Evolutionary conservation across 164 flowering plant species (phyloP).

Genomic region (Piper betle): DNA sequence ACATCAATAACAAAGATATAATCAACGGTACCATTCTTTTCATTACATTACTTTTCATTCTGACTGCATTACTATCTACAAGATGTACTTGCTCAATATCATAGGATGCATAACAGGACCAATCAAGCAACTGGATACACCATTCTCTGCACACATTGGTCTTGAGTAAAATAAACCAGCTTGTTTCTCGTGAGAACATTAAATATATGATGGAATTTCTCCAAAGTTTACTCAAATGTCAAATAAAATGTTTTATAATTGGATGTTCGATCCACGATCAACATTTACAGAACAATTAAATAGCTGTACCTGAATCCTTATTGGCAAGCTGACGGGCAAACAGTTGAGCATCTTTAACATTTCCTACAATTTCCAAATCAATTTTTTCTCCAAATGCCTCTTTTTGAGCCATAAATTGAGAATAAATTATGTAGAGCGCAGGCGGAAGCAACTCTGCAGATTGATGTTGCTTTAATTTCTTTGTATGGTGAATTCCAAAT

Average conservation of each 20-base stretch:
- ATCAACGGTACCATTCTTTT: too few relatives aligned
- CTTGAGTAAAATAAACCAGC: too few relatives aligned
- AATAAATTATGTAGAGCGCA: conserved; percentile 78
- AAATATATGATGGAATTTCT: too few relatives aligned
- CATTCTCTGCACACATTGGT: too few relatives aligned
- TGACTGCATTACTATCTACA: too few relatives aligned
- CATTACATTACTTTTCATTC: too few relatives aligned
- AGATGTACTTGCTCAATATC: too few relatives aligned
- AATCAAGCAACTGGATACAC: too few relatives aligned
- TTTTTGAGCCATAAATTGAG: conserved; percentile 84
- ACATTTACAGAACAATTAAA: not conserved
- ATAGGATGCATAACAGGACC: too few relatives aligned
- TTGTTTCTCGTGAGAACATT: too few relatives aligned
- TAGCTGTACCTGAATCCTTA: conserved; percentile 46
- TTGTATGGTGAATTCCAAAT: conserved; percentile 66
- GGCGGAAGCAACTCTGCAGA: conserved; percentile 92
- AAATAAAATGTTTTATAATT: not conserved
- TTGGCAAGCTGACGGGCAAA: conserved; percentile 78
- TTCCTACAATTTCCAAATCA: conserved; percentile 81
- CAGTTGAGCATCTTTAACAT: conserved; percentile 81
- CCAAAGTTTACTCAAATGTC: too few relatives aligned
- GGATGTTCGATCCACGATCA: not conserved
- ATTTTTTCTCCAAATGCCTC: conserved; percentile 93
- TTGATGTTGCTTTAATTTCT: conserved; percentile 76
- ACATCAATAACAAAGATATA: too few relatives aligned